Base-by-base conservation (phyloP, 2,329 filamentous ascomycete genomes). In the Penicillium nordicum region DNA sequence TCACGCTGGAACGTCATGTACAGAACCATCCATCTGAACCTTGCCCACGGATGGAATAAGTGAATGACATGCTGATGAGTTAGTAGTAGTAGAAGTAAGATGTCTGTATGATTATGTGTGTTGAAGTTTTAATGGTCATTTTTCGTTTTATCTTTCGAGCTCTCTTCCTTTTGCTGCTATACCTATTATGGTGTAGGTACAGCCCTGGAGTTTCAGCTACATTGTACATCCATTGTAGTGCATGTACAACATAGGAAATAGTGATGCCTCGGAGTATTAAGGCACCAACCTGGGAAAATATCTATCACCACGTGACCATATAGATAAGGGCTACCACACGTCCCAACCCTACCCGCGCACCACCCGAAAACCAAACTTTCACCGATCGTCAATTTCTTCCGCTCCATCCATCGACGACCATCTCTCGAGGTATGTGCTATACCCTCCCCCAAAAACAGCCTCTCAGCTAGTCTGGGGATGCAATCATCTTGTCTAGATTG, bases 381-480 rank as follows among this genome's bases (percentile, higher is more conserved):
- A 44, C 37, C 50, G 52, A 57, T 53, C 63, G 43, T 51, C 59
- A 34, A 55, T 43, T 58, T 55, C 62, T 61, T 63, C 60, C 62
- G 62, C 65, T 65, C 61, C 60, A 65, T 62, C 67, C 65, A 62
- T 64, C 63, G 57, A 43, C 52, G 62, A 61, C 64, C 66, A 67
- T 70, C 64, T 53, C 63, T 72, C 69, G 75, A 77, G 75, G 75
- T 77, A 77, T 75, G 75, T 76, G 67, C 62, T 50, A 57, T 58
- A 50, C 57, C 56, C 54, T 58, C 44, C 57, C 61, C 64, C 57
- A 64, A 66, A 57, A 62, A 59, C 67, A 68, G 70, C 69, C 71
- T 71, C 65, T 67, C 69, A 75, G 72, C 74, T 76, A 76, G 74
- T 74, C 74, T 72, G 74, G 69, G 73, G 64, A 67, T 72, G 73